A percentile compares a stretch with the other conserved stretches of the same genome.
phyloP scores from a whole-genome alignment of 768 basidiomycete species.

The Mycena floridula region DNA sequence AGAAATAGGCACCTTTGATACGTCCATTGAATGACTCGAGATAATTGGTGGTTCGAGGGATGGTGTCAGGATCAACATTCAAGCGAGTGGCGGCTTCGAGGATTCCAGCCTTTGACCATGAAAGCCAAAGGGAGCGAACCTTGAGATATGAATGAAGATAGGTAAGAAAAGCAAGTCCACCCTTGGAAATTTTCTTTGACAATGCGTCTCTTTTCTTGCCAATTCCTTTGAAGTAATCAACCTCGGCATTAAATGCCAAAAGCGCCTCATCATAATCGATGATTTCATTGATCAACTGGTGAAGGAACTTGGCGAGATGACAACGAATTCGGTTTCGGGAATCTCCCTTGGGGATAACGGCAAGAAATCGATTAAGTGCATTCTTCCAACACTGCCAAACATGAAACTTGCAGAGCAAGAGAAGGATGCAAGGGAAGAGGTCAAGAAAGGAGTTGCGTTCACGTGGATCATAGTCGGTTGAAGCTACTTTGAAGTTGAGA shows the following conservation, averaged over 20 bases:
- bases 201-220: neutral
- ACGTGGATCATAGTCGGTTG: no score
- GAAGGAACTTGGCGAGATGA: neutral
- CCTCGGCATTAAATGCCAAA: conserved; percentile 7
- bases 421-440: no score
- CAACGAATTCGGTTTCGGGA: no score
- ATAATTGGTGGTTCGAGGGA: conserved; percentile 27
- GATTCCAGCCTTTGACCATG: conserved; percentile 5
- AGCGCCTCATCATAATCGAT: neutral
- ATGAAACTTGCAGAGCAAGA: no score
- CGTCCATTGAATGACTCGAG: conserved; percentile 29
- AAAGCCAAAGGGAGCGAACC: conserved; percentile 4
- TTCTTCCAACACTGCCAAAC: no score
- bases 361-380: no score
- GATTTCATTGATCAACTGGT: neutral
- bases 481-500: no score
- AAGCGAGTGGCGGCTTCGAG: conserved; percentile 17
- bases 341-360: no score
- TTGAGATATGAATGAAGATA: conserved; percentile 7
- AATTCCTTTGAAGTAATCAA: conserved; percentile 11
- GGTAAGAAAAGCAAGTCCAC: conserved; percentile 6
- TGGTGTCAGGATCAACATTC: conserved; percentile 10
- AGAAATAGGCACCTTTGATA: conserved; percentile 21
- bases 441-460: no score
- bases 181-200: conserved; percentile 3